A percentile compares a stretch with the other conserved stretches of the same genome.
These are phyloP conservation scores for Leccinum aurantiacum DNA, from an alignment of 768 basidiomycete genomes.

Conservation along the genomic window DNA sequence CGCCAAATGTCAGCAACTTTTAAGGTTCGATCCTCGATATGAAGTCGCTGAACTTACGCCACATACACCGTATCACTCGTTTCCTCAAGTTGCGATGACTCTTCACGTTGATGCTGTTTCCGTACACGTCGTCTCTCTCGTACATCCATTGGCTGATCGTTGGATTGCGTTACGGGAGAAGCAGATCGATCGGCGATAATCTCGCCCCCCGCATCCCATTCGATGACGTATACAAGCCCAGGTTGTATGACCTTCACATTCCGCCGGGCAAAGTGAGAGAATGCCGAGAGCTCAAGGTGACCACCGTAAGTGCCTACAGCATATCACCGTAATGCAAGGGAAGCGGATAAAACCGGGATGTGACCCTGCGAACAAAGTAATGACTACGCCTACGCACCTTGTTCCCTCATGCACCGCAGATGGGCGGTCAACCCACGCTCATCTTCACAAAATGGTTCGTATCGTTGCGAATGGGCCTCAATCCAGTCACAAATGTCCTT, in stretches of 20 bases:
- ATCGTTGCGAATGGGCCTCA: slow-evolving; percentile 61
- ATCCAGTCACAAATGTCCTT: slow-evolving; percentile 84
- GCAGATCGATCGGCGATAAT: slow-evolving; percentile 28
- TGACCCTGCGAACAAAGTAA: slow-evolving; percentile 1
- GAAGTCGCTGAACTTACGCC: slow-evolving; percentile 58
- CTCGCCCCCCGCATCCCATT: slow-evolving; percentile 68
- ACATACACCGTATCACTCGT: slow-evolving; percentile 64
- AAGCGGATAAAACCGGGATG: slow-evolving; percentile 11
- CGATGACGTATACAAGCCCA: slow-evolving; percentile 86
- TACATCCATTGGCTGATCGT: slow-evolving; percentile 30
- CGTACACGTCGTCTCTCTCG: slow-evolving; percentile 46
- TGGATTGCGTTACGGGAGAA: slow-evolving; percentile 28
- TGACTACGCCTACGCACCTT: slow-evolving; percentile 45
- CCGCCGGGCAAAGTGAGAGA: slow-evolving; percentile 73
- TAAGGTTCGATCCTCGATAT: slow-evolving; percentile 7
- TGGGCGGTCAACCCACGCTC: slow-evolving; percentile 76
- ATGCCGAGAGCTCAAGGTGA: slow-evolving; percentile 91
- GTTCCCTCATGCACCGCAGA: slow-evolving; percentile 74
- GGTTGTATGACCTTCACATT: slow-evolving; percentile 94
- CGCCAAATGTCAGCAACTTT: slow-evolving; percentile 10
- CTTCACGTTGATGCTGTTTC: slow-evolving; percentile 36
- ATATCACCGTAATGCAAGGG: slow-evolving; percentile 15
- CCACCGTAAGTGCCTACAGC: slow-evolving; percentile 81
- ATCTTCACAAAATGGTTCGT: slow-evolving; percentile 85
- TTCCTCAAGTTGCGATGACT: slow-evolving; percentile 21